phyloP scores from a whole-genome alignment of 73 alveolate genomes.

The Chromera velia region DNA sequence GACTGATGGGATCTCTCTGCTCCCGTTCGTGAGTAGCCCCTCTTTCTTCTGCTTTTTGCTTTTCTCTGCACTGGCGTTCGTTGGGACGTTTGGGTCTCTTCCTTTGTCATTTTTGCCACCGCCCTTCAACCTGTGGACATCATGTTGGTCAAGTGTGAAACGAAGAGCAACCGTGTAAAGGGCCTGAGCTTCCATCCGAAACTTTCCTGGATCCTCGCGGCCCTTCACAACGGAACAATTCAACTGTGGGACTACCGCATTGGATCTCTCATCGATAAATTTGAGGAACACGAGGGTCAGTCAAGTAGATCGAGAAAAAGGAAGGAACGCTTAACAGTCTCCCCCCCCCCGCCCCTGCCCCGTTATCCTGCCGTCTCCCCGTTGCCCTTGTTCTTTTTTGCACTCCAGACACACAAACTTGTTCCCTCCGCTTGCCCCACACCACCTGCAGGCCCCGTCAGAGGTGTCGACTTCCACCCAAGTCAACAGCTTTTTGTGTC shows the following conservation, averaged over 20 bases:
- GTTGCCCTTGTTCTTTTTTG: no score
- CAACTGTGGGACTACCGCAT: slow-evolving; percentile 89
- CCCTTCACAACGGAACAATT: slow-evolving; percentile 80
- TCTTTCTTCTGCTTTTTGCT: no score
- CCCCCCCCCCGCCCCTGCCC: no score
- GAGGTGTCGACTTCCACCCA: slow-evolving; percentile 84
- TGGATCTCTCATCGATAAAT: slow-evolving; percentile 83
- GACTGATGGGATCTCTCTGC: no score
- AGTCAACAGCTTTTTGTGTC: slow-evolving; percentile 89
- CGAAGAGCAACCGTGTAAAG: slow-evolving; percentile 89
- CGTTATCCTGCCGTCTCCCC: no score
- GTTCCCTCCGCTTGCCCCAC: not conserved
- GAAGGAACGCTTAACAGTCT: no score
- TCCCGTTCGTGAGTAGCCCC: no score
- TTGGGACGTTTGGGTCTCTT: no score
- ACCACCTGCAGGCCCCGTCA: slow-evolving; percentile 72
- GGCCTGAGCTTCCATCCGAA: slow-evolving; percentile 96
- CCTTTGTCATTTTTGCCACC: no score
- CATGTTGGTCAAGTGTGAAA: slow-evolving; percentile 88
- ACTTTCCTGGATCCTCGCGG: slow-evolving; percentile 90
- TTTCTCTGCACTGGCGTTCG: no score
- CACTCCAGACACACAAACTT: not conserved
- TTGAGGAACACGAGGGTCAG: slow-evolving; percentile 86
- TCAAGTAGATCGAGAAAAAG: slow-evolving; percentile 10
- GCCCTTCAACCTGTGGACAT: no score